phyloP scores from a whole-genome alignment of 2,329 filamentous ascomycete species.

The Cladosporium velox region DNA sequence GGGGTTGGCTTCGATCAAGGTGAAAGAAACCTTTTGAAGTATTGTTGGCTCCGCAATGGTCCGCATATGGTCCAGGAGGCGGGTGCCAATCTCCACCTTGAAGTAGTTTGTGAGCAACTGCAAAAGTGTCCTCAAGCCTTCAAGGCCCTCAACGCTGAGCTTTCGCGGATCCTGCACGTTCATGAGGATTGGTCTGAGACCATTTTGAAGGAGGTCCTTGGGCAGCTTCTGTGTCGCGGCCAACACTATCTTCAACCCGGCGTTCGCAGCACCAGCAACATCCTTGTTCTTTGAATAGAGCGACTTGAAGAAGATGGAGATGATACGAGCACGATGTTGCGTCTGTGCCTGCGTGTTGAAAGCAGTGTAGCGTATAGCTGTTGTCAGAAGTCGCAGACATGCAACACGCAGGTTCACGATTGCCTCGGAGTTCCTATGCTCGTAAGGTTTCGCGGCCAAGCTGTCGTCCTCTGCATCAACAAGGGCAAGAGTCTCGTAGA shows the following conservation, averaged over 20 bases:
- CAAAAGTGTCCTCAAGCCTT: slow-evolving; percentile 85
- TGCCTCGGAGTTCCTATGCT: slow-evolving; percentile 92
- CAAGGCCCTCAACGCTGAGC: slow-evolving; percentile 82
- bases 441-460: slow-evolving; percentile 85
- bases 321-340: slow-evolving; percentile 63
- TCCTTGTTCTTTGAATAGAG: slow-evolving; percentile 90
- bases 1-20: slow-evolving; percentile 86
- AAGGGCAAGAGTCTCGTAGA: slow-evolving; percentile 90
- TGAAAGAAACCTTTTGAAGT: slow-evolving; percentile 90
- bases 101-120: slow-evolving; percentile 97
- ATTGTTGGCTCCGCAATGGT: slow-evolving; percentile 78
- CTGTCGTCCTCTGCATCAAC: slow-evolving; percentile 94
- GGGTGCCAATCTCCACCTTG: slow-evolving; percentile 94
- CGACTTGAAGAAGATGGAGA: slow-evolving; percentile 96
- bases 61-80: slow-evolving; percentile 92
- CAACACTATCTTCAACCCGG: slow-evolving; percentile 83
- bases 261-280: slow-evolving; percentile 91
- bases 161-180: slow-evolving; percentile 93
- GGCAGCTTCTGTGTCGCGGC: slow-evolving; percentile 88
- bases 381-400: slow-evolving; percentile 89
- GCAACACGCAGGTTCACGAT: slow-evolving; percentile 91
- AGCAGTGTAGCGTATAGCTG: slow-evolving; percentile 89
- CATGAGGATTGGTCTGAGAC: slow-evolving; percentile 90
- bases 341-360: slow-evolving; percentile 68
- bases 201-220: slow-evolving; percentile 92